Evolutionary conservation across 2,329 filamentous ascomycete genomes (phyloP).

Genomic region (Exophiala alcalophila): DNA sequence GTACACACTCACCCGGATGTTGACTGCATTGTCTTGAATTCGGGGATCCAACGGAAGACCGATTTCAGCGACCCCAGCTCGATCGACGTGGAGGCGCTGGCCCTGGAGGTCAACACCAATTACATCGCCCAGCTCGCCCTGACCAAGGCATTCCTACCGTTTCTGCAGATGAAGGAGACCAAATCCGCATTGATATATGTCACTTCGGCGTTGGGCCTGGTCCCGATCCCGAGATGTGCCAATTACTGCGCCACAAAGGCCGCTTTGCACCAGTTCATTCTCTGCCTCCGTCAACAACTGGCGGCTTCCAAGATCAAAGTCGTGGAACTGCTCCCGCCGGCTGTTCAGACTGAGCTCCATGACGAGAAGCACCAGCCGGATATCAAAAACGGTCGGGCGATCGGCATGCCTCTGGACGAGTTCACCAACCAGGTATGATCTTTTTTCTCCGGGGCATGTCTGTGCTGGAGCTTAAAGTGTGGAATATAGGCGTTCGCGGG

Average conservation of each 20-base stretch:
- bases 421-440: constrained; percentile 46
- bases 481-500: constrained; percentile 41
- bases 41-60: constrained; percentile 52
- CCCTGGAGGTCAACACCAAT: constrained; percentile 50
- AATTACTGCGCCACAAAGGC: constrained; percentile 58
- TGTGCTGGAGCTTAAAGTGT: background rate
- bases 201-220: constrained; percentile 50
- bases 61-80: constrained; percentile 50
- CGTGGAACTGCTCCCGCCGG: constrained; percentile 55
- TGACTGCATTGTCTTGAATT: constrained; percentile 53
- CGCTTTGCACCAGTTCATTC: constrained; percentile 54
- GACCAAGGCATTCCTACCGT: constrained; percentile 50
- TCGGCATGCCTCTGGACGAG: constrained; percentile 54
- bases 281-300: constrained; percentile 52
- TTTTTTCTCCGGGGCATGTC: background rate
- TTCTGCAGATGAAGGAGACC: constrained; percentile 45
- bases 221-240: constrained; percentile 47
- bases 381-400: constrained; percentile 47
- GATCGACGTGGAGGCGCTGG: constrained; percentile 45
- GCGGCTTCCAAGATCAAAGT: constrained; percentile 50
- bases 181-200: constrained; percentile 48
- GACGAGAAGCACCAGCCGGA: constrained; percentile 56
- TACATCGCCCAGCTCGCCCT: constrained; percentile 51
- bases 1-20: constrained; percentile 49
- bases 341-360: constrained; percentile 57